Conservation (phyloP, 2,329 filamentous ascomycete genomes). For the Aspergillus ustus region DNA sequence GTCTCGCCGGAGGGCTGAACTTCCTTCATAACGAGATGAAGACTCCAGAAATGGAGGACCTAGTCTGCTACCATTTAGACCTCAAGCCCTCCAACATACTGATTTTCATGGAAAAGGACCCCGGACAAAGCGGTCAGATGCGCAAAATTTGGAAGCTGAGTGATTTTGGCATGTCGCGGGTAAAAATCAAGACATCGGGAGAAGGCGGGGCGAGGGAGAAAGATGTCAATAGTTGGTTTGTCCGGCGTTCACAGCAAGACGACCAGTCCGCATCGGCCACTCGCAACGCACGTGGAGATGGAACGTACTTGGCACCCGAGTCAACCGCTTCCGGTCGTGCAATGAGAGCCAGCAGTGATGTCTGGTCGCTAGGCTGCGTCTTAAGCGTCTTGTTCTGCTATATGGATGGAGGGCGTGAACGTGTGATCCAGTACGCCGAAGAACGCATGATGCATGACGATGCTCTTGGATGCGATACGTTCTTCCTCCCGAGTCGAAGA, state of each 20-base stretch:
- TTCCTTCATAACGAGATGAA: conserved; percentile 5
- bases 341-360: conserved; percentile 5
- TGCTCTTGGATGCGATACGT: background rate
- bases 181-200: background rate
- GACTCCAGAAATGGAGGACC: background rate
- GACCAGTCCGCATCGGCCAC: background rate
- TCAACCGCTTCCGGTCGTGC: background rate
- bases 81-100: conserved; percentile 11
- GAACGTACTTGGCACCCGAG: conserved; percentile 4
- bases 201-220: background rate
- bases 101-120: background rate
- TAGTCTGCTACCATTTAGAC: conserved; percentile 10
- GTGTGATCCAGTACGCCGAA: background rate
- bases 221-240: conserved; percentile 5
- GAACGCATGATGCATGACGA: background rate
- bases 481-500: background rate
- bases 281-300: background rate
- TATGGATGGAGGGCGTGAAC: background rate
- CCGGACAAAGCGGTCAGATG: background rate
- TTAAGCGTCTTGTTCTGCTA: conserved; percentile 4
- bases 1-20: background rate
- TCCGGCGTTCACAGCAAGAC: background rate
- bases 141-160: conserved; percentile 8
- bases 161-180: conserved; percentile 2
- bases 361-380: conserved; percentile 12